Evolutionary conservation across 2,329 filamentous ascomycete species (phyloP).

Genomic region (Pseudocercospora fijiensis): DNA sequence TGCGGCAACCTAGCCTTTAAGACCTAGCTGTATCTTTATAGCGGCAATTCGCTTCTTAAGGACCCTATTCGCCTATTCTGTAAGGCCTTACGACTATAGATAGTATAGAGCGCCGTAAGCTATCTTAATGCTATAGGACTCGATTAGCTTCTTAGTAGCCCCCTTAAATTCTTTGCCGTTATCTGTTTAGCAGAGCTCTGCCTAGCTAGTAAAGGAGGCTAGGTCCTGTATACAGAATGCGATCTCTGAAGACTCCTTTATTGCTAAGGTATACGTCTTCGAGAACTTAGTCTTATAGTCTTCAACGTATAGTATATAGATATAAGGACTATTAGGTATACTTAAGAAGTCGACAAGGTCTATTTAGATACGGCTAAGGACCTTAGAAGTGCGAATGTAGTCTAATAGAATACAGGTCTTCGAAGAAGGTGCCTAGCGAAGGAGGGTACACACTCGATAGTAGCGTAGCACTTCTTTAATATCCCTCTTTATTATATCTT

Average conservation of each 20-base stretch:
- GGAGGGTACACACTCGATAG: too few relatives aligned
- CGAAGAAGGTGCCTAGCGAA: too few relatives aligned
- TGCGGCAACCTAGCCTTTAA: neutral
- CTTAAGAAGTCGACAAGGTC: too few relatives aligned
- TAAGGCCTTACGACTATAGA: neutral
- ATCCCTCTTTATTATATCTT: too few relatives aligned
- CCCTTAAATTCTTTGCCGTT: neutral
- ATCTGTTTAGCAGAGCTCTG: neutral
- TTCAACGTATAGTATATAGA: neutral
- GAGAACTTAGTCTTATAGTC: neutral
- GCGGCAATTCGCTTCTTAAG: neutral
- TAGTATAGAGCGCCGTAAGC: too few relatives aligned
- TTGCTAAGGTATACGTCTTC: neutral
- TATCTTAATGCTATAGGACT: too few relatives aligned
- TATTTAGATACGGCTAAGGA: neutral
- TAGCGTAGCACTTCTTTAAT: too few relatives aligned
- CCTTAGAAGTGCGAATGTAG: neutral
- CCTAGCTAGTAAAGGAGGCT: neutral
- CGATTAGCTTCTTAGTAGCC: too few relatives aligned
- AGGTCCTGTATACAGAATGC: neutral
- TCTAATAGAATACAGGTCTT: neutral
- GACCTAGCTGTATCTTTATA: neutral
- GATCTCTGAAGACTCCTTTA: neutral
- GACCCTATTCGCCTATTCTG: neutral
- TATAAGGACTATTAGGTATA: neutral